Conservation (phyloP, 139 green algal genomes). For the Trebouxia sp. region DNA sequence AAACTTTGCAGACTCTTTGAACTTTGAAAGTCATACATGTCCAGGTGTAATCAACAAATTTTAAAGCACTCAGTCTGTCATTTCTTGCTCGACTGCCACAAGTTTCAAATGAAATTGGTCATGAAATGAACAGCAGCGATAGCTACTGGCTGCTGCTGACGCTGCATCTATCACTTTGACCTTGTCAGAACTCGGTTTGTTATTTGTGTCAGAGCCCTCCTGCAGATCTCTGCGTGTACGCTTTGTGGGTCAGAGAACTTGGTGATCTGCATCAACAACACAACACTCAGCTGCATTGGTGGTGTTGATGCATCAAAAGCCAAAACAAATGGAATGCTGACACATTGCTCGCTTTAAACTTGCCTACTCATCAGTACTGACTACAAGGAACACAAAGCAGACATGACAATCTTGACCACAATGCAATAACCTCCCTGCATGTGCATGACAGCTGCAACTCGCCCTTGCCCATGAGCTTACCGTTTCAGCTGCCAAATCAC, state of each 20-base stretch:
- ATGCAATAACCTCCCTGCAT: not conserved
- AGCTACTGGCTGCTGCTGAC: too few species aligned
- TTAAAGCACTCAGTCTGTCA: too few species aligned
- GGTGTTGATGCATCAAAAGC: not conserved
- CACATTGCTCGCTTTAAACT: too few species aligned
- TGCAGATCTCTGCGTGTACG: constrained; percentile 55
- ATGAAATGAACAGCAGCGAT: too few species aligned
- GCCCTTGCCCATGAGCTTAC: constrained; percentile 36
- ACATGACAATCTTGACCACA: not conserved
- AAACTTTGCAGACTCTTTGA: too few species aligned
- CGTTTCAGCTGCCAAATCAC: constrained; percentile 51
- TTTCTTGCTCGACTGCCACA: too few species aligned
- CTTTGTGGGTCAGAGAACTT: constrained; percentile 48
- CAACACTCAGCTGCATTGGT: not conserved
- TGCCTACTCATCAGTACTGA: too few species aligned
- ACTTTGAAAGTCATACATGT: too few species aligned
- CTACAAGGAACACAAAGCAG: too few species aligned
- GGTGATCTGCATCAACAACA: constrained; percentile 61
- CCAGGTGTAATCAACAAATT: too few species aligned
- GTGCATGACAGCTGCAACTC: not conserved
- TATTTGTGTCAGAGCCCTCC: constrained; percentile 67
- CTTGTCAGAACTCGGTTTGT: constrained; percentile 69
- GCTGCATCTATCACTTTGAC: constrained; percentile 70
- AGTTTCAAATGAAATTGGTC: too few species aligned
- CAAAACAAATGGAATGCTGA: too few species aligned